Base-by-base conservation (phyloP, 1,139 yeast genomes). In the Geotrichum histeridarum region DNA sequence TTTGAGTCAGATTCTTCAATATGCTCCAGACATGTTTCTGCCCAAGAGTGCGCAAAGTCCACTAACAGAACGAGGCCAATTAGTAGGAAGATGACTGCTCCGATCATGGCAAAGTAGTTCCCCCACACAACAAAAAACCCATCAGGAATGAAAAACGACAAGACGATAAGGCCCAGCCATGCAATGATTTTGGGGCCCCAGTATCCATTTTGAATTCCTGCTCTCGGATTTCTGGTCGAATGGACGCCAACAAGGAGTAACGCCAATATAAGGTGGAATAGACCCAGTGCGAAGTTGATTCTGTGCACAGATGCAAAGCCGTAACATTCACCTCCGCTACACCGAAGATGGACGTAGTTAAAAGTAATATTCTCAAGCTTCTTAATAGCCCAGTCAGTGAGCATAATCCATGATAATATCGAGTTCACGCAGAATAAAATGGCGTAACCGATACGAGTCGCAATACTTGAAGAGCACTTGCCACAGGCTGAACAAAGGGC, bases 21-120 rank as follows among this genome's bases (percentile, higher is more conserved):
- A 64, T 89, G 88, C 61, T 86, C 93, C 55, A 93, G 78, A 68
- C 99, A 94, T 9, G 86, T 88, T 65, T 94, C 99, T 0, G 99
- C 98, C 97, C 98, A 94, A 57, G 94, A 94, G 70, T 94, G 98
- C 11, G 99, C 98, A 76, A 90, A 93, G 70, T 94, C 99, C 32
- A 94, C 98, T 54, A 94, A 73, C 51, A 94, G 76, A 9, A 93
- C 87, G 56, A 94, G 77, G 0, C 99, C 99, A 59, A 93, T 89
- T 8, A 94, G 84, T 41, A 93, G 78, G 70, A 94, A 94, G 3
- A 90, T 69, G 3, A 94, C 85, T 44, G 96, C 88, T 64, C 89
- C 84, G 6, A 88, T 72, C 46, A 90, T 85, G 12, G 98, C 91
- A 51, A 93, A 76, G 73, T 90, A 83, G 69, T 88, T 93, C 0